A percentile compares a stretch with the other conserved stretches of the same genome.
phyloP scores from a whole-genome alignment of 2,329 filamentous ascomycete genomes.

The Lachnellula suecica region DNA sequence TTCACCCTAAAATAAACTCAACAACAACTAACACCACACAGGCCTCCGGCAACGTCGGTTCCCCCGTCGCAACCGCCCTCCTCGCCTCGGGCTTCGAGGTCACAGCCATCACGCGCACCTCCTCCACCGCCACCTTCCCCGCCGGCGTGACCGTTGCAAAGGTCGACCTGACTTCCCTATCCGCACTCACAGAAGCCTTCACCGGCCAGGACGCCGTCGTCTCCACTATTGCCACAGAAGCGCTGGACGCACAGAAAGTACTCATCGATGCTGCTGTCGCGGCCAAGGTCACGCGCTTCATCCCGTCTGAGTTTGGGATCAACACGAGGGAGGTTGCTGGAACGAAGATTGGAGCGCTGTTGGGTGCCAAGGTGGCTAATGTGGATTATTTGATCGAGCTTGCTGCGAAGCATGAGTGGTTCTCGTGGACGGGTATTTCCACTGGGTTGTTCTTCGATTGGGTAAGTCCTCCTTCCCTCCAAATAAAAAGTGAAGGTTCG shows the following conservation, averaged over 20 bases:
- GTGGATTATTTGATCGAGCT: constrained; percentile 12
- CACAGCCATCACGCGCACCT: constrained; percentile 32
- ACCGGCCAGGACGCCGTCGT: no score
- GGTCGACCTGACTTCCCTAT: constrained; percentile 11
- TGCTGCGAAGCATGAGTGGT: constrained; percentile 4
- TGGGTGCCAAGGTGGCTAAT: constrained; percentile 7
- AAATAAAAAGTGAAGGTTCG: no score
- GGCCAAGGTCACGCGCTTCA: constrained; percentile 41
- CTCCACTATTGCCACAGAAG: no score
- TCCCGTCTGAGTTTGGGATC: constrained; percentile 55
- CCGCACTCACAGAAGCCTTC: no score
- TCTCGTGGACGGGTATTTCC: constrained; percentile 35
- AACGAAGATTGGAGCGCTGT: not conserved
- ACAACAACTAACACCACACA: constrained; percentile 2
- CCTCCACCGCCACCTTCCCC: constrained; percentile 26
- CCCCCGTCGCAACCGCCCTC: constrained; percentile 29
- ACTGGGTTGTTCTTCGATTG: constrained; percentile 27
- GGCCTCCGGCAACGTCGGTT: constrained; percentile 20
- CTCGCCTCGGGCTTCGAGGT: constrained; percentile 30
- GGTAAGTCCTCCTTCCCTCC: constrained; percentile 3
- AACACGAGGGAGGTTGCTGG: constrained; percentile 22
- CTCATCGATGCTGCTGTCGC: no score
- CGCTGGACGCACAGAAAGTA: no score
- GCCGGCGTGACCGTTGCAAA: constrained; percentile 21
- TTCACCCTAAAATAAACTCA: not conserved